phyloP scores from a whole-genome alignment of 2,329 filamentous ascomycete species.

The Sporothrix protearum region DNA sequence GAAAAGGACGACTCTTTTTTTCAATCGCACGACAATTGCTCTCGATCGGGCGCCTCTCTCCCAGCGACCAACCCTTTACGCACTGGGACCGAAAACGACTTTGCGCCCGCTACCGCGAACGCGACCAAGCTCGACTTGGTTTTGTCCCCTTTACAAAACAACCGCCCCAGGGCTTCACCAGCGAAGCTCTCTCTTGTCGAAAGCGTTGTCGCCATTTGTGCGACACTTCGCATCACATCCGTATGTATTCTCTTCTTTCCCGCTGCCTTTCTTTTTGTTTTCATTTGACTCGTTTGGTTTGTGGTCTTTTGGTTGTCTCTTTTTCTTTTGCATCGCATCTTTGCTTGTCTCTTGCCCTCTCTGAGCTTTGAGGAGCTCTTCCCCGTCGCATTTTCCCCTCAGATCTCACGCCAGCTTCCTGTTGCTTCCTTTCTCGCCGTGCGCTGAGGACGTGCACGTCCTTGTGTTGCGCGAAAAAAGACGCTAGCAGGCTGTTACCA shows the following conservation, averaged over 20 bases:
- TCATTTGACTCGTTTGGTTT: too few species aligned
- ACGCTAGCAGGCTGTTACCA: slow-evolving; percentile 15
- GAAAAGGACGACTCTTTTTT: background rate
- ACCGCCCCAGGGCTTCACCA: background rate
- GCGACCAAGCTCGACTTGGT: slow-evolving; percentile 14
- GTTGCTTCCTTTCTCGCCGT: background rate
- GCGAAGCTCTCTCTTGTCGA: background rate
- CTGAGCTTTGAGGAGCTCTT: background rate
- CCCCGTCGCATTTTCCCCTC: background rate
- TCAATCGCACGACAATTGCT: background rate
- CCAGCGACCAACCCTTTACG: background rate
- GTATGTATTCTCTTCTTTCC: background rate
- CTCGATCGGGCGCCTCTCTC: background rate
- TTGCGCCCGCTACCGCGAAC: slow-evolving; percentile 2
- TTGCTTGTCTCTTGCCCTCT: background rate
- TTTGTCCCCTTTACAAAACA: background rate
- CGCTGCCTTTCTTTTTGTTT: background rate
- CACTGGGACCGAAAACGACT: background rate
- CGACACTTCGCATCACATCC: background rate
- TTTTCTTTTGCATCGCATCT: background rate
- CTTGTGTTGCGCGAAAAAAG: slow-evolving; percentile 13
- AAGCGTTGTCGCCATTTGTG: background rate
- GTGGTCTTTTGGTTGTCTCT: background rate
- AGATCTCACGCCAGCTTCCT: slow-evolving; percentile 8
- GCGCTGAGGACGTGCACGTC: background rate